Evolutionary conservation across 192 early-diverging fungal species (phyloP), one percentile per base, ranked within the genome.

Genomic region (Coemansia sp.): DNA sequence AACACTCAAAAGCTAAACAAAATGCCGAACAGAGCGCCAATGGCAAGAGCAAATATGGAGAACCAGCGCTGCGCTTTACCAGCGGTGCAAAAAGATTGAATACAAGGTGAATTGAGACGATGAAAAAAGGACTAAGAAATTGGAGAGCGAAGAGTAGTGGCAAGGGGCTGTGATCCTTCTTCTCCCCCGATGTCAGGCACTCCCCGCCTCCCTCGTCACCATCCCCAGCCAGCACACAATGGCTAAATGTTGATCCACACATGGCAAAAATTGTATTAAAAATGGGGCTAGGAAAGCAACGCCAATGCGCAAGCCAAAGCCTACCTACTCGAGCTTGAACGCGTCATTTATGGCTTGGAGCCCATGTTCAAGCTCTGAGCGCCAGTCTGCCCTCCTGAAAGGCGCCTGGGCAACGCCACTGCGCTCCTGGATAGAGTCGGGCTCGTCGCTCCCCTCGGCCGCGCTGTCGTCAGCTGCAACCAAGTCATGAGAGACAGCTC

Each of bases 401-500:
- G 45, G 20, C 3, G 45, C 31, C 9, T 36, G 34, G 21, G 36
- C 36, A 43, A 37, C 20, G 9, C 36, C 59, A 23, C 41, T n/a
- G 26, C 52, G 52, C 14, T 53, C 52, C 28, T 53, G 52, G 14
- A 53, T 31, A 6, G 52, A 53, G 26, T 53, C 26, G 28, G 43
- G 13, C 43, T 47, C 61, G 36, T 50, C 21, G 50, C 16, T 34
- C 38, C 16, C 55, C 23, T 21, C 61, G 6, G 20, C 65, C 33
- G 35, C 41, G 26, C 11, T 36, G 64, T 38, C 43, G 11, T 41
- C 56, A 39, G 48, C 65, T 16, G 14, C 50, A 20, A 52, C 69
- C 23, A 75, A 62, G 41, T 65, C 77, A 63, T 63, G 77, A 66
- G 75, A 65, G 34, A 47, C 59, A 2, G 69, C 58, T 13, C 72